Conservation (phyloP, 2,329 filamentous ascomycete genomes). For the Trichothecium roseum region DNA sequence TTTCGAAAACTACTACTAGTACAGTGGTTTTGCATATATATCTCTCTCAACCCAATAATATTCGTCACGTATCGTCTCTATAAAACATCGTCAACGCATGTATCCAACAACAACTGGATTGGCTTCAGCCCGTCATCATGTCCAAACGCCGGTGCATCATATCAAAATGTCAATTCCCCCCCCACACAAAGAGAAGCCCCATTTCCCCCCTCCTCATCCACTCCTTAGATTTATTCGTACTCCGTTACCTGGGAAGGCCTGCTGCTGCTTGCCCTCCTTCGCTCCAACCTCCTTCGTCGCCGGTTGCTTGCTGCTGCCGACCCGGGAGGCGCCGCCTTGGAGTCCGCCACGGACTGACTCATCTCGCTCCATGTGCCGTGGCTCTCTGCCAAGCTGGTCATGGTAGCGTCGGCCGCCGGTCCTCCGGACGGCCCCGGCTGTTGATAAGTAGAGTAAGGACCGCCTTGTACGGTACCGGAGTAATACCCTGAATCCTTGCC, state of each 20-base stretch:
- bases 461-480: constrained; percentile 26
- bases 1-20: no score
- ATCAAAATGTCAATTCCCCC: neutral
- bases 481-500: constrained; percentile 54
- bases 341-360: constrained; percentile 32
- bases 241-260: constrained; percentile 12
- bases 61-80: neutral
- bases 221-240: no score
- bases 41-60: no score
- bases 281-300: constrained; percentile 44
- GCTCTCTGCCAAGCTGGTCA: constrained; percentile 38
- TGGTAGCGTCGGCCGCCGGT: constrained; percentile 26
- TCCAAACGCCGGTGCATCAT: constrained; percentile 1
- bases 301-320: constrained; percentile 37
- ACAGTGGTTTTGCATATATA: no score
- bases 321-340: constrained; percentile 14
- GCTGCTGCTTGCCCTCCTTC: constrained; percentile 29
- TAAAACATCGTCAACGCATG: constrained; percentile 2
- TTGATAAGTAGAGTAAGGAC: constrained; percentile 8
- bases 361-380: constrained; percentile 45
- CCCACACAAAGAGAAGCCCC: constrained; percentile 2
- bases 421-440: constrained; percentile 32
- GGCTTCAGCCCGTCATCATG: no score
- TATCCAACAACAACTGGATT: neutral
- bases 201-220: constrained; percentile 2